Conservation (phyloP, 805 yeast species). For the Groenewaldozyma salmanticensis region DNA sequence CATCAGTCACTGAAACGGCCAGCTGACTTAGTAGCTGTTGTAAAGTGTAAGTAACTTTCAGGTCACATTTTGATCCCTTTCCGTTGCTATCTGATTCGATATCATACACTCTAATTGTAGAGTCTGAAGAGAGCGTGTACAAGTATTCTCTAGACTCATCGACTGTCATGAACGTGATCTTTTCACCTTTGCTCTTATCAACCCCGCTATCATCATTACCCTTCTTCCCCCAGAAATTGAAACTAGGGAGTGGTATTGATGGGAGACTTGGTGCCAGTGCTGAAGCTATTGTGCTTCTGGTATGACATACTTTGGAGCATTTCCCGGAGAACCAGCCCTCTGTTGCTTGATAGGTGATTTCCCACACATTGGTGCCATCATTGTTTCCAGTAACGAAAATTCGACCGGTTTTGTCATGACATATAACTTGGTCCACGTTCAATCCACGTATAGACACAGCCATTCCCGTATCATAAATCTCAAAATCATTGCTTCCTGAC, state of each 20-base stretch:
- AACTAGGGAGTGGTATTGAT: not conserved
- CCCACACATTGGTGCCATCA: conserved; percentile 76
- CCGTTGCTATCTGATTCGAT: conserved; percentile 26
- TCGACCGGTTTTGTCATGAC: conserved; percentile 58
- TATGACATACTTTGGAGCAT: conserved; percentile 74
- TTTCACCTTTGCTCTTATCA: conserved; percentile 30
- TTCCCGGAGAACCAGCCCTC: conserved; percentile 83
- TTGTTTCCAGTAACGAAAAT: conserved; percentile 76
- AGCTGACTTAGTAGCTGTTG: not conserved
- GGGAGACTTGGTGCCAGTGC: conserved; percentile 15
- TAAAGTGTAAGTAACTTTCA: not conserved
- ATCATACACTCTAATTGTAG: conserved; percentile 72
- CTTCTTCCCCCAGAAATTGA: not conserved
- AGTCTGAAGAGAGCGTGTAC: conserved; percentile 73
- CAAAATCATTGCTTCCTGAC: conserved; percentile 34
- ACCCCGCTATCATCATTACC: not conserved
- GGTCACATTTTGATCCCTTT: not conserved
- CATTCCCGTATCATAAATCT: conserved; percentile 75
- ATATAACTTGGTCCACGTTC: conserved; percentile 51
- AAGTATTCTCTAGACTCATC: conserved; percentile 72
- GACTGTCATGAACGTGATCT: conserved; percentile 51
- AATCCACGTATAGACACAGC: conserved; percentile 72
- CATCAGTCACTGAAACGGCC: not conserved
- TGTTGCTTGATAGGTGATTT: conserved; percentile 67
- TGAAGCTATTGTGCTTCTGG: conserved; percentile 48